Evolutionary conservation across 345 rosid species (phyloP).

Genomic region (Nephelium lappaceum): DNA sequence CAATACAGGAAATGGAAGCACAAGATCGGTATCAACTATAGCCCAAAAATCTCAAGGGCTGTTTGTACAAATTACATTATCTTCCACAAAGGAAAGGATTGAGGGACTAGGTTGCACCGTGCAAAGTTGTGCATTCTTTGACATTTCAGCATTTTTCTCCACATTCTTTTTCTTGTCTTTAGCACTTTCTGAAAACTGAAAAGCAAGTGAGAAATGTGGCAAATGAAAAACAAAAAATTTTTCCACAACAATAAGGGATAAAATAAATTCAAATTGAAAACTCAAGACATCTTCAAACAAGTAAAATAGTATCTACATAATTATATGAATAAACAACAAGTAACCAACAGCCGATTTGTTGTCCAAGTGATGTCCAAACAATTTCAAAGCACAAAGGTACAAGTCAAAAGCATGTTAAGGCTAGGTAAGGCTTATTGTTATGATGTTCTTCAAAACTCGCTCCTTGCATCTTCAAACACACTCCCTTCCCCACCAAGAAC

Average conservation of each 20-base stretch:
- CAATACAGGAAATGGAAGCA: slow-evolving; percentile 19
- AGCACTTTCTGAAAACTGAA: slow-evolving; percentile 51
- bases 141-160: slow-evolving; percentile 55
- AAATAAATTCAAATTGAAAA: slow-evolving; percentile 6
- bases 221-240: not conserved
- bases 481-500: not conserved
- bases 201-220: slow-evolving; percentile 19
- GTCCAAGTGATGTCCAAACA: not conserved
- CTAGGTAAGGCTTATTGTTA: not conserved
- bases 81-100: slow-evolving; percentile 89
- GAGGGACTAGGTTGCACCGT: slow-evolving; percentile 86
- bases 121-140: slow-evolving; percentile 86
- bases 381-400: not conserved
- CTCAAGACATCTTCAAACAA: not conserved
- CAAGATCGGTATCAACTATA: not conserved
- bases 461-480: not conserved
- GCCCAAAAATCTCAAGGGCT: slow-evolving; percentile 24
- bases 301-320: no score
- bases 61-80: slow-evolving; percentile 66
- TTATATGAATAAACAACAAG: not conserved
- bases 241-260: not conserved
- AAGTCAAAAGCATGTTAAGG: not conserved
- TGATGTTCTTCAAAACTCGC: not conserved
- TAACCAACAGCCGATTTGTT: not conserved
- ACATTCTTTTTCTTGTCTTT: slow-evolving; percentile 43